A percentile compares a stretch with the other conserved stretches of the same genome.
phyloP scores from a whole-genome alignment of 495 filamentous ascomycete species.

The Penicillium bovifimosum region DNA sequence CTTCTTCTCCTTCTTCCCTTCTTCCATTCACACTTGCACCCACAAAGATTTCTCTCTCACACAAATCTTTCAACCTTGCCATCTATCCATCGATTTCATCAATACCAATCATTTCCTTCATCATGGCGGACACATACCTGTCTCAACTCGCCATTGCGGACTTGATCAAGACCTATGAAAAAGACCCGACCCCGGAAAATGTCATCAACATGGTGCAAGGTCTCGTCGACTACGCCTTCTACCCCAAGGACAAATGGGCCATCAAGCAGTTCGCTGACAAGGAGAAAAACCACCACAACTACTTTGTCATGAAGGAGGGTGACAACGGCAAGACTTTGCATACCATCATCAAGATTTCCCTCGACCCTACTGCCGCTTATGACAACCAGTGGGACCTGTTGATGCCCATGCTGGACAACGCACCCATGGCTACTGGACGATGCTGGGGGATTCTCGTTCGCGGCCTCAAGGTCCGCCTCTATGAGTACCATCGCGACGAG shows the following conservation, averaged over 20 bases:
- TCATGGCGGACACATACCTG: neutral
- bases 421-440: neutral
- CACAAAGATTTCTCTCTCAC: neutral
- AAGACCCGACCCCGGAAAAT: neutral
- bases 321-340: neutral
- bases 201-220: neutral
- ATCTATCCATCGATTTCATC: neutral
- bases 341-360: neutral
- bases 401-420: neutral
- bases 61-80: neutral
- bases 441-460: conserved; percentile 2
- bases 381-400: neutral
- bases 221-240: neutral
- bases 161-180: neutral
- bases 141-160: neutral
- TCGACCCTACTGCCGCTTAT: neutral
- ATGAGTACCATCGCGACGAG: neutral
- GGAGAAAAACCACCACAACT: neutral
- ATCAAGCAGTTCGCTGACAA: neutral
- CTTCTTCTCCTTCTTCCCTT: too few species aligned
- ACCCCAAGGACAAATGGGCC: neutral
- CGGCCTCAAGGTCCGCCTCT: neutral
- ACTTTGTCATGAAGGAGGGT: neutral
- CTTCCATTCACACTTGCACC: too few species aligned
- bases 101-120: neutral